Base-by-base conservation (phyloP, 192 early-diverging fungal genomes). In the Linnemannia elongata region DNA sequence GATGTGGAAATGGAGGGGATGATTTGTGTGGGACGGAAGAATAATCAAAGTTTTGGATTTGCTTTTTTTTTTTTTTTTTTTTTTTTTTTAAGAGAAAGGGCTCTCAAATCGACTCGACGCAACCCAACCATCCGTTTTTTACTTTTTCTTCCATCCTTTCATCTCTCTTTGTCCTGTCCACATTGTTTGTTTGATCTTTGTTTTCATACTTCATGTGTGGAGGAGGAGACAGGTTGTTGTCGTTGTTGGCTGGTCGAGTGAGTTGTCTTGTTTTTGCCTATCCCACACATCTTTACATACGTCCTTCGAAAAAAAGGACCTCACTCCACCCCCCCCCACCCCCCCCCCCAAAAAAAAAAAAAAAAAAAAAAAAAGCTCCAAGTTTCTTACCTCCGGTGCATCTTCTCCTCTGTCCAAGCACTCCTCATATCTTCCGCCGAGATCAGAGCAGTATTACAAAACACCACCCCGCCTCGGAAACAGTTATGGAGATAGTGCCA, bases 371-470 rank as follows among this genome's bases (percentile, higher is more conserved):
- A 60, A 60, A 7, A 10, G n/a, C 12, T 42, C 49, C 49, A 52
- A 52, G 24, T 71, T 71, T 5, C 42, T 79, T 87, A 87, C 84
- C 84, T 80, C 49, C 79, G 75, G 33, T 87, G 79, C 74, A 81
- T 74, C 41, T 77, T 87, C 12, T 87, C 84, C 17, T 87, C 84
- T 12, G 79, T 57, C 78, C 75, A 87, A 47, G 69, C 39, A 4
- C 39, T 33, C 12, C 84, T 70, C 75, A 87, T 80, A 18, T 87
- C 84, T 0, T 80, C 44, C 12, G 68, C 79, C 7, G 79, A 68
- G 36, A 87, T 18, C 12, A 87, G 36, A 3, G 84, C 84, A 0
- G 84, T 87, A 72, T 87, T 87, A 39, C 77, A 87, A 27, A 87
- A 30, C 15, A 87, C 79, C 79, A 77, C 73, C 15, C 84, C 84